Evolutionary conservation across 1,284 basidiomycete species (phyloP).

Genomic region (Anthracocystis walkeri): DNA sequence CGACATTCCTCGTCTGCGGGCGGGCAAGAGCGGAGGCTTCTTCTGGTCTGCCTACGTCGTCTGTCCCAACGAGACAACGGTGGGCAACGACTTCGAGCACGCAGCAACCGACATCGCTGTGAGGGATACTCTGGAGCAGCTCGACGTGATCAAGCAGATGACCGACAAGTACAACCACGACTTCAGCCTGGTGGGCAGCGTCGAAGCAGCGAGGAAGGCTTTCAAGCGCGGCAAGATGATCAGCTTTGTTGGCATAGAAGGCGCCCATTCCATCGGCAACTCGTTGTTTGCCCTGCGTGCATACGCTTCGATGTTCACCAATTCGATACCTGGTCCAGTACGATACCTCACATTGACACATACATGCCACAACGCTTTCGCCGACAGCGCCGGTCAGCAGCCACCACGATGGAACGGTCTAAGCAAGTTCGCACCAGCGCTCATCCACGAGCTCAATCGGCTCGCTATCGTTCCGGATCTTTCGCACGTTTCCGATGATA

Average conservation of each 20-base stretch:
- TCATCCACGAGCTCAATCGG: constrained; percentile 44
- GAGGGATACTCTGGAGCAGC: constrained; percentile 45
- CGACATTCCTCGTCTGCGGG: constrained; percentile 48
- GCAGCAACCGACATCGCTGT: constrained; percentile 31
- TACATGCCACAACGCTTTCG: constrained; percentile 50
- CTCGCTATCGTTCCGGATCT: constrained; percentile 51
- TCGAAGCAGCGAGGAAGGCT: constrained; percentile 32
- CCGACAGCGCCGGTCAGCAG: constrained; percentile 36
- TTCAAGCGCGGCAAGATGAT: constrained; percentile 59
- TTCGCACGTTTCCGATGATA: constrained; percentile 46
- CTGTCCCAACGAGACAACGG: constrained; percentile 29
- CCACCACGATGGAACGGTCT: constrained; percentile 45
- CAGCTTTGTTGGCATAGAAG: constrained; percentile 52
- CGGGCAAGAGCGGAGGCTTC: constrained; percentile 47
- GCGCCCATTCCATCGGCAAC: constrained; percentile 52
- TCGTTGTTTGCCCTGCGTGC: constrained; percentile 32
- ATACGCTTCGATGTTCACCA: constrained; percentile 23
- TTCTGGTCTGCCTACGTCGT: constrained; percentile 54
- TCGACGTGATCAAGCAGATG: constrained; percentile 52
- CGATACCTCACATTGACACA: constrained; percentile 51
- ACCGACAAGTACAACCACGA: constrained; percentile 30
- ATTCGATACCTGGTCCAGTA: constrained; percentile 18
- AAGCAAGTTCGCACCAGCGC: constrained; percentile 29
- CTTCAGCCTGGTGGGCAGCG: constrained; percentile 27
- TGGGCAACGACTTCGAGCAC: constrained; percentile 42